These are phyloP conservation scores for Peniophora sp. DNA, from an alignment of 1,284 basidiomycete species.

Conservation along the genomic window DNA sequence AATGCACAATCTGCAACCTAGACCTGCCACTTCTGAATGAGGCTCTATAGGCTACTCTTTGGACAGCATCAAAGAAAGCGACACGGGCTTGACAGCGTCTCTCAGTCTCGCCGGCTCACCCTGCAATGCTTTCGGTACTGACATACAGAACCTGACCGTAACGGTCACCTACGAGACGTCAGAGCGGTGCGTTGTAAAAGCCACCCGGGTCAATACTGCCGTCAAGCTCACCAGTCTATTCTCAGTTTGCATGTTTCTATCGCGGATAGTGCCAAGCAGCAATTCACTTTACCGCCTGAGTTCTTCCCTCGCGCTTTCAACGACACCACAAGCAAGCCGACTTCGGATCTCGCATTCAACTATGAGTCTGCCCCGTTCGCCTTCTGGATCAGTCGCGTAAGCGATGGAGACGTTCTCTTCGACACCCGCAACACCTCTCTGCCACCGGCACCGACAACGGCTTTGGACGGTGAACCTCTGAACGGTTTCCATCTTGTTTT, in stretches of 20 bases:
- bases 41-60: slow-evolving; percentile 42
- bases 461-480: slow-evolving; percentile 14
- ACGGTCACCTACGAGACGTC: slow-evolving; percentile 58
- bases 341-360: slow-evolving; percentile 61
- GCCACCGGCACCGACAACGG: slow-evolving; percentile 45
- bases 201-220: neutral
- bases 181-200: slow-evolving; percentile 29
- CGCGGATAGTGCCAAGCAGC: slow-evolving; percentile 54
- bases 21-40: neutral
- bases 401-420: slow-evolving; percentile 44
- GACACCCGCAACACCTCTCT: slow-evolving; percentile 60
- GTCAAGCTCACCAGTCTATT: slow-evolving; percentile 7
- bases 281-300: slow-evolving; percentile 61
- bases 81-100: slow-evolving; percentile 45
- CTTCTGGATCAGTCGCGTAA: slow-evolving; percentile 71
- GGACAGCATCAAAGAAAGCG: slow-evolving; percentile 32
- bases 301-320: slow-evolving; percentile 41
- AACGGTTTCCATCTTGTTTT: slow-evolving; percentile 62
- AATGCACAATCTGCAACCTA: slow-evolving; percentile 2
- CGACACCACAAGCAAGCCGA: slow-evolving; percentile 13
- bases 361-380: slow-evolving; percentile 60
- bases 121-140: slow-evolving; percentile 69
- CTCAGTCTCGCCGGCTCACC: slow-evolving; percentile 49
- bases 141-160: slow-evolving; percentile 56
- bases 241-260: slow-evolving; percentile 70